Conservation (phyloP, 2,329 filamentous ascomycete species). For the Fusarium chaquense region DNA sequence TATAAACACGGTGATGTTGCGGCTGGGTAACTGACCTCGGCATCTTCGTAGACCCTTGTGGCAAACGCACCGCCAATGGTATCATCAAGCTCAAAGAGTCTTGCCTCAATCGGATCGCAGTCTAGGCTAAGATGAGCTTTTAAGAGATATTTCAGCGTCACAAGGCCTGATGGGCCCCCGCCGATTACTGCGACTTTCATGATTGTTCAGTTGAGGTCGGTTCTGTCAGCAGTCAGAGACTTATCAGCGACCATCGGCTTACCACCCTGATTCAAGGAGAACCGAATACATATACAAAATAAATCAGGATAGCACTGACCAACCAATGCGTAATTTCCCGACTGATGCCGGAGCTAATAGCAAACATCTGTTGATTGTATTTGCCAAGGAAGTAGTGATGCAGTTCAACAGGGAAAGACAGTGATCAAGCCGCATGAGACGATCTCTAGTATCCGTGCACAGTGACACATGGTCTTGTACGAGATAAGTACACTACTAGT, state of each 20-base stretch:
- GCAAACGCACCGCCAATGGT: neutral
- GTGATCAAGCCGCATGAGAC: neutral
- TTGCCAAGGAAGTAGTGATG: neutral
- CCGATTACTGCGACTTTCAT: slow-evolving; percentile 7
- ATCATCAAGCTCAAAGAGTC: neutral
- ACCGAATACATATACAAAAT: neutral
- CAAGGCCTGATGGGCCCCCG: neutral
- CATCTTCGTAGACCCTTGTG: neutral
- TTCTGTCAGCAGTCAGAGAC: neutral
- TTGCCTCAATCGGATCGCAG: neutral
- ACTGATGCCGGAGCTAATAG: neutral
- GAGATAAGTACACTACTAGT: fast-evolving
- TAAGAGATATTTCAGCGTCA: neutral
- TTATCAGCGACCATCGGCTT: neutral
- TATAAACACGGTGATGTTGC: neutral
- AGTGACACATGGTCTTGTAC: neutral
- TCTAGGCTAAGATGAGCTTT: neutral
- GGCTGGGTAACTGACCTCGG: neutral
- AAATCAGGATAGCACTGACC: too few species aligned
- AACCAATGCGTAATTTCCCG: too few species aligned
- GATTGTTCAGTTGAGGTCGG: too few species aligned
- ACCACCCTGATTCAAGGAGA: neutral
- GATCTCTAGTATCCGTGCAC: neutral
- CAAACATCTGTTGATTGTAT: neutral
- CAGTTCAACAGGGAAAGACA: neutral